These are phyloP conservation scores for Penicillium lividum DNA, from an alignment of 495 filamentous ascomycete species.

Conservation along the genomic window DNA sequence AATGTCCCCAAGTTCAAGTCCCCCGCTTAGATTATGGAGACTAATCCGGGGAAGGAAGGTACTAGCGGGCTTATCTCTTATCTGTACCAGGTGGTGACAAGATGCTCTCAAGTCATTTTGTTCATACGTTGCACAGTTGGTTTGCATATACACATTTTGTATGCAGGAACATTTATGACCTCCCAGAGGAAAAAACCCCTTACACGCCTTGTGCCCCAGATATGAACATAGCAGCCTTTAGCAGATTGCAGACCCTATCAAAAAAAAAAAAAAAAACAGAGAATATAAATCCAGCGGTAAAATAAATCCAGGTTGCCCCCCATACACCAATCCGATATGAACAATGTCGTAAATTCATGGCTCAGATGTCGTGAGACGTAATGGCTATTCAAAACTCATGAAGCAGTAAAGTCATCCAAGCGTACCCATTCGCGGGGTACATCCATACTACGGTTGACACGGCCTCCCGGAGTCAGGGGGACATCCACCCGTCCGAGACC, in stretches of 20 bases:
- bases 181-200: not conserved
- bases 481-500: conserved; percentile 58
- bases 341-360: conserved; percentile 35
- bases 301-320: not conserved
- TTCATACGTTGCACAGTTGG: not conserved
- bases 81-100: not conserved
- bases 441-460: conserved; percentile 71
- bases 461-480: conserved; percentile 68
- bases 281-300: not conserved
- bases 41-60: conserved; percentile 28
- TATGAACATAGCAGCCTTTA: not conserved
- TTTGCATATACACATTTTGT: not conserved
- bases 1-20: not conserved
- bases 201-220: not conserved
- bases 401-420: conserved; percentile 42
- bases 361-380: conserved; percentile 22
- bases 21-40: conserved; percentile 13
- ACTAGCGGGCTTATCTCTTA: conserved; percentile 14
- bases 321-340: conserved; percentile 19
- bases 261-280: not conserved
- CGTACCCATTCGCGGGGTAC: conserved; percentile 56
- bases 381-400: conserved; percentile 13
- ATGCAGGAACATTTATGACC: not conserved
- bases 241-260: not conserved
- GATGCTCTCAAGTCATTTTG: not conserved